Evolutionary conservation across 768 basidiomycete genomes (phyloP).

Genomic region (Mrakia gelida): DNA sequence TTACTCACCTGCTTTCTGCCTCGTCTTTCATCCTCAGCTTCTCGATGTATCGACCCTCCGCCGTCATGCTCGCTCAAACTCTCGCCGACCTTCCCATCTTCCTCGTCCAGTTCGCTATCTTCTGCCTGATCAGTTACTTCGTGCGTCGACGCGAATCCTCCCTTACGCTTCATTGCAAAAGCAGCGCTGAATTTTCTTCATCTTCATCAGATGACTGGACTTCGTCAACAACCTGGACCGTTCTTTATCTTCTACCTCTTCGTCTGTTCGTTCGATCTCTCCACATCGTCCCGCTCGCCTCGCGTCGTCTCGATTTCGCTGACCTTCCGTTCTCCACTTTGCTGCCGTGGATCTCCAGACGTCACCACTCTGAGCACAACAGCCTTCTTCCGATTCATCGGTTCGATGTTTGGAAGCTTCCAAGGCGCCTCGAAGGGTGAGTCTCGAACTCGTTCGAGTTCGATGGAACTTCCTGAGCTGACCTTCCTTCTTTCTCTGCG

Average conservation of each 20-base stretch:
- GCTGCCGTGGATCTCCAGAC: slow-evolving; percentile 37
- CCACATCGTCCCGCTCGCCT: too few relatives aligned
- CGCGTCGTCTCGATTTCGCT: too few relatives aligned
- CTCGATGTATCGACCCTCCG: slow-evolving; percentile 49
- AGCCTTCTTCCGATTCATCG: slow-evolving; percentile 19
- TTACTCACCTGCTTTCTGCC: too few relatives aligned
- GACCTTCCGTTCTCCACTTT: too few relatives aligned
- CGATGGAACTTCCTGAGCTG: not conserved
- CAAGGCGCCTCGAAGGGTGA: slow-evolving; percentile 16
- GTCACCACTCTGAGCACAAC: slow-evolving; percentile 53
- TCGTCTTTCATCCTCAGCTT: slow-evolving; percentile 35
- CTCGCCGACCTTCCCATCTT: slow-evolving; percentile 47
- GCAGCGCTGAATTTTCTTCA: slow-evolving; percentile 57
- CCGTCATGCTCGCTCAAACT: slow-evolving; percentile 45
- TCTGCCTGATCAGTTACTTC: slow-evolving; percentile 82
- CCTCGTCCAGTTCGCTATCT: slow-evolving; percentile 49
- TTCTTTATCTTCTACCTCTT: slow-evolving; percentile 67
- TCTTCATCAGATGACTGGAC: slow-evolving; percentile 52
- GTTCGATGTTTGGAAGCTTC: slow-evolving; percentile 6
- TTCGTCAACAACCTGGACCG: slow-evolving; percentile 59
- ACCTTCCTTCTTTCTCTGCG: not conserved
- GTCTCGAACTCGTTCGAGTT: not conserved
- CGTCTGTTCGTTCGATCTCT: slow-evolving; percentile 45
- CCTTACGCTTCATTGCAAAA: slow-evolving; percentile 49
- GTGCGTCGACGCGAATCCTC: slow-evolving; percentile 51